These are phyloP conservation scores for Epithele typhae DNA, from an alignment of 768 basidiomycete species.

Conservation along the genomic window DNA sequence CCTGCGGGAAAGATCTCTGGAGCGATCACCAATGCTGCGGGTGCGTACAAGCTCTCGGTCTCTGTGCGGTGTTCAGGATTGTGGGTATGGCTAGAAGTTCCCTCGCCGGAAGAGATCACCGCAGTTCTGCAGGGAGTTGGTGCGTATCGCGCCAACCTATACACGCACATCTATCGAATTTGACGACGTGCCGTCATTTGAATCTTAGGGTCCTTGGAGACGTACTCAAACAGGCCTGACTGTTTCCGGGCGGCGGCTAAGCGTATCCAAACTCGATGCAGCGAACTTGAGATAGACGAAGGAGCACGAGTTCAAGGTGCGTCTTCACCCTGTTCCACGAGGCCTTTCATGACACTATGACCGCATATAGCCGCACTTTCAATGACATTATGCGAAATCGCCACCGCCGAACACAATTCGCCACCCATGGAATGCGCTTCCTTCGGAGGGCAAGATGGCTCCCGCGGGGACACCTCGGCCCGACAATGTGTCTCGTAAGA, in stretches of 20 bases:
- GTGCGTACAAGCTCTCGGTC: background rate
- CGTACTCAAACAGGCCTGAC: slow-evolving; percentile 42
- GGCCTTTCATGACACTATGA: background rate
- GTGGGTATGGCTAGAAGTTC: too few species aligned
- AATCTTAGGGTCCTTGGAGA: slow-evolving; percentile 15
- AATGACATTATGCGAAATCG: slow-evolving; percentile 78
- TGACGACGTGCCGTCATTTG: too few species aligned
- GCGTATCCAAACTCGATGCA: slow-evolving; percentile 45
- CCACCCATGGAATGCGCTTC: slow-evolving; percentile 59
- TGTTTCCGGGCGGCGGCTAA: slow-evolving; percentile 57
- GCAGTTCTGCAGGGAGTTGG: slow-evolving; percentile 3
- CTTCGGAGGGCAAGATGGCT: background rate
- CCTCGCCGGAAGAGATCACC: slow-evolving; percentile 7
- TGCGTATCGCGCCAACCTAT: background rate
- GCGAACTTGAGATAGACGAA: slow-evolving; percentile 56
- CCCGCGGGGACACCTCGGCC: slow-evolving; percentile 19
- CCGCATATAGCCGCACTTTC: slow-evolving; percentile 57
- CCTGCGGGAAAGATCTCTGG: background rate
- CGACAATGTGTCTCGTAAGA: slow-evolving; percentile 52
- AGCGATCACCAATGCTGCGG: background rate
- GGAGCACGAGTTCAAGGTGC: slow-evolving; percentile 57
- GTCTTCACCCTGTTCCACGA: background rate
- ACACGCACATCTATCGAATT: too few species aligned
- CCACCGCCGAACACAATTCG: slow-evolving; percentile 64
- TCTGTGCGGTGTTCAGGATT: too few species aligned